Conservation (phyloP, 129 eudicot genomes). For the Artemisia annua region DNA sequence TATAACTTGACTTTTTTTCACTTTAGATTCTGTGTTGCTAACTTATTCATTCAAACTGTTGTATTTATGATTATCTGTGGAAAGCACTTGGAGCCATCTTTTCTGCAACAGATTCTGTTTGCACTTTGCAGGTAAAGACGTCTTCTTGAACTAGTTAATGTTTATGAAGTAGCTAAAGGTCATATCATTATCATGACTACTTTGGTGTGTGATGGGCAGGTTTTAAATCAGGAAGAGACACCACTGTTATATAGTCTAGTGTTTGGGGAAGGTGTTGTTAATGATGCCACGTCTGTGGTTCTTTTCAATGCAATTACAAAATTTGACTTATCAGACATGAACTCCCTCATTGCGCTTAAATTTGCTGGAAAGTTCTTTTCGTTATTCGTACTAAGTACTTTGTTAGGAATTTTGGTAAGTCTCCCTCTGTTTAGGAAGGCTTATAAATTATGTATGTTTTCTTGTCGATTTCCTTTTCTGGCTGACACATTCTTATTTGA, state of each 20-base stretch:
- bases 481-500: constrained; percentile 12
- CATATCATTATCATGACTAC: not conserved
- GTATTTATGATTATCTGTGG: constrained; percentile 20
- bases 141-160: not conserved
- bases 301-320: constrained; percentile 77
- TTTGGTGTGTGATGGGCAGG: constrained; percentile 43
- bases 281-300: constrained; percentile 91
- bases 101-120: constrained; percentile 96
- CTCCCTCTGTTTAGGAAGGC: constrained; percentile 18
- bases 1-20: constrained; percentile 7
- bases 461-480: not conserved
- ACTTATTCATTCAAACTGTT: constrained; percentile 16
- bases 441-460: not conserved
- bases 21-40: constrained; percentile 18
- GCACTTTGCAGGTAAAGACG: constrained; percentile 78
- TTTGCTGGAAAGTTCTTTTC: constrained; percentile 54
- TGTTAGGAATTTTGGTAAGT: constrained; percentile 73
- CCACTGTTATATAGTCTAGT: constrained; percentile 80
- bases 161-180: not conserved
- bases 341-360: constrained; percentile 34
- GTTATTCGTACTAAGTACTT: constrained; percentile 68
- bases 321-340: constrained; percentile 59
- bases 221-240: constrained; percentile 82
- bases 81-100: constrained; percentile 97
- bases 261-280: constrained; percentile 92